Evolutionary conservation across 768 basidiomycete species (phyloP).

Genomic region (Pleurotus eryngii): DNA sequence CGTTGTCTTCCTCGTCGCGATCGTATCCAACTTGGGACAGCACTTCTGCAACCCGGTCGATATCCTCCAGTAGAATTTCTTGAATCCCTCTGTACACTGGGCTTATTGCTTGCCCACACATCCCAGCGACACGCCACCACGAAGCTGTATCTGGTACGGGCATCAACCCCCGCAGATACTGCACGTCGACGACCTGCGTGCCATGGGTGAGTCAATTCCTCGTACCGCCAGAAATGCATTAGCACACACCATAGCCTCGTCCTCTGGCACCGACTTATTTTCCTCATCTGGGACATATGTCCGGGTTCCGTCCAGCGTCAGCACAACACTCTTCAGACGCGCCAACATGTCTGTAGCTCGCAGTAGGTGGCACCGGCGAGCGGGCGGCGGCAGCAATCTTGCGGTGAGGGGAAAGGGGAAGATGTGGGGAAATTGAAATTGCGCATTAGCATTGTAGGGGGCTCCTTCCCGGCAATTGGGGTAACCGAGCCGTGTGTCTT

Average conservation of each 20-base stretch:
- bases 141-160: conserved; percentile 20
- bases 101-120: conserved; percentile 25
- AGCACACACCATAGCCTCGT: conserved; percentile 22
- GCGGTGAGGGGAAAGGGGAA: background rate
- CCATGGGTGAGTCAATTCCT: background rate
- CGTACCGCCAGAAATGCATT: background rate
- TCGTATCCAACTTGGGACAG: conserved; percentile 37
- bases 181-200: conserved; percentile 25
- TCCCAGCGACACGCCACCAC: conserved; percentile 23
- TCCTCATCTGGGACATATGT: background rate
- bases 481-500: background rate
- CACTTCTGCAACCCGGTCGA: conserved; percentile 39
- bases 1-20: conserved; percentile 11
- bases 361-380: too few species aligned
- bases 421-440: background rate
- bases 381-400: too few species aligned
- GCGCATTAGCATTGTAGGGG: background rate
- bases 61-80: conserved; percentile 32
- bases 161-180: conserved; percentile 20
- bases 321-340: conserved; percentile 3
- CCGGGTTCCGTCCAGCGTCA: conserved; percentile 1
- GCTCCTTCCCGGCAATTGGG: background rate
- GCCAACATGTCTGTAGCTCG: background rate
- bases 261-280: conserved; percentile 12
- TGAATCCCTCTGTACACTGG: conserved; percentile 34